A percentile compares a stretch with the other conserved stretches of the same genome.
These are phyloP conservation scores for Plenodomus tracheiphilus DNA, from an alignment of 2,329 filamentous ascomycete species.

Conservation along the genomic window DNA sequence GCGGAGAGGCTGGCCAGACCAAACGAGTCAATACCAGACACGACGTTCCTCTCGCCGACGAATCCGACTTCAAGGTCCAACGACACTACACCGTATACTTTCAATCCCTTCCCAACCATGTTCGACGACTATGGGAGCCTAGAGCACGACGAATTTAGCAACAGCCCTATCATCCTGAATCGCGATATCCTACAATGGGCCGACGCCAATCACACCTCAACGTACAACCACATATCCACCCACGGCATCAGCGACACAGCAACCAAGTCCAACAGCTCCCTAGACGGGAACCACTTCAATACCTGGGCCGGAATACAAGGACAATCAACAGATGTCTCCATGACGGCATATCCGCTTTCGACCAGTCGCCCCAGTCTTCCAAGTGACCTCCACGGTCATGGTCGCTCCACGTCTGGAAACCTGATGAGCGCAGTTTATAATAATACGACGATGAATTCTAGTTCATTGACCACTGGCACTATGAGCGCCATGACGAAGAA, in stretches of 20 bases:
- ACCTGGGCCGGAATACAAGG: not conserved
- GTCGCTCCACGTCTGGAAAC: not conserved
- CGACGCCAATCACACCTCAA: constrained; percentile 33
- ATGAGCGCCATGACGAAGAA: not conserved
- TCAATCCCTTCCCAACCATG: constrained; percentile 7
- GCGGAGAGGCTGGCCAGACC: not conserved
- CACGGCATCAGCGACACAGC: not conserved
- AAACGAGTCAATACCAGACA: not conserved
- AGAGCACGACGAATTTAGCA: constrained; percentile 25
- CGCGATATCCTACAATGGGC: constrained; percentile 46
- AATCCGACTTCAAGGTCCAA: not conserved
- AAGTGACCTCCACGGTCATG: not conserved
- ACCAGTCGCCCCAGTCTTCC: not conserved
- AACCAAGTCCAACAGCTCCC: not conserved
- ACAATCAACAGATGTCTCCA: not conserved
- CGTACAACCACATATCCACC: not conserved
- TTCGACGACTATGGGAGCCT: constrained; percentile 3
- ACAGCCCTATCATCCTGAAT: constrained; percentile 40
- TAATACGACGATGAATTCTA: not conserved
- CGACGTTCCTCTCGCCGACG: not conserved
- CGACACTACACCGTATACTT: not conserved
- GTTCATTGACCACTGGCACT: not conserved
- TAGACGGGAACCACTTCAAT: not conserved
- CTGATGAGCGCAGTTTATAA: not conserved
- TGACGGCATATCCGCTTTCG: not conserved